Evolutionary conservation across 2,329 filamentous ascomycete genomes (phyloP).

Genomic region (Claviceps paspali): DNA sequence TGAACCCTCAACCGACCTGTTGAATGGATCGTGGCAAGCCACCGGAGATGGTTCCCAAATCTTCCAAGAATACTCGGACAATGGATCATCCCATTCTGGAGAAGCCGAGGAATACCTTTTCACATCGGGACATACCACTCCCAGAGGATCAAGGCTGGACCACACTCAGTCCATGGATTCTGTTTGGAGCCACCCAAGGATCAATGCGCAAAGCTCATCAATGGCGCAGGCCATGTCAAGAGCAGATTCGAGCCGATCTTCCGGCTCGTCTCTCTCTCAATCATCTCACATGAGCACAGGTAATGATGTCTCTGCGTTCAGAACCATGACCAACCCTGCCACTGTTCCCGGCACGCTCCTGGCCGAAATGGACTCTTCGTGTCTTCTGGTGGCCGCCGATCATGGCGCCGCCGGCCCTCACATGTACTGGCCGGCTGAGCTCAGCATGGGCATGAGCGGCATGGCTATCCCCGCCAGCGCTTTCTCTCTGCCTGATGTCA

Average conservation of each 20-base stretch:
- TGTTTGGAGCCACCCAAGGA: conserved; percentile 30
- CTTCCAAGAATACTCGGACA: conserved; percentile 37
- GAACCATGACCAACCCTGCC: conserved; percentile 23
- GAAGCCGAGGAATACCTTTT: conserved; percentile 40
- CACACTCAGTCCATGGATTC: conserved; percentile 30
- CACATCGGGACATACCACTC: conserved; percentile 38
- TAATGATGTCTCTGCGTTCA: conserved; percentile 31
- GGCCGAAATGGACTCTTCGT: conserved; percentile 35
- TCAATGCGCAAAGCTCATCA: conserved; percentile 16
- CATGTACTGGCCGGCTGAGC: conserved; percentile 35
- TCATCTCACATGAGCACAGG: conserved; percentile 35
- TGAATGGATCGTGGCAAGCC: conserved; percentile 39
- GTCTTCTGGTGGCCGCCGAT: conserved; percentile 35
- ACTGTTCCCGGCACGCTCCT: conserved; percentile 23
- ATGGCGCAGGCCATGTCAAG: conserved; percentile 25
- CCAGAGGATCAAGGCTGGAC: conserved; percentile 31
- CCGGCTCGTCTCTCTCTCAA: conserved; percentile 31
- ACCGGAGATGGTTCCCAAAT: conserved; percentile 45
- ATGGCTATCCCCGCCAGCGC: conserved; percentile 21
- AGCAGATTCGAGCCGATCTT: conserved; percentile 23
- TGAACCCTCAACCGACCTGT: conserved; percentile 42
- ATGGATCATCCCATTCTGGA: conserved; percentile 33
- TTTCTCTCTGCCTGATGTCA: conserved; percentile 27
- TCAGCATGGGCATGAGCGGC: conserved; percentile 29
- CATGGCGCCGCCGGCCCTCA: conserved; percentile 30